These are phyloP conservation scores for Ascochyta pisi DNA, from an alignment of 2,329 filamentous ascomycete species.

Conservation along the genomic window DNA sequence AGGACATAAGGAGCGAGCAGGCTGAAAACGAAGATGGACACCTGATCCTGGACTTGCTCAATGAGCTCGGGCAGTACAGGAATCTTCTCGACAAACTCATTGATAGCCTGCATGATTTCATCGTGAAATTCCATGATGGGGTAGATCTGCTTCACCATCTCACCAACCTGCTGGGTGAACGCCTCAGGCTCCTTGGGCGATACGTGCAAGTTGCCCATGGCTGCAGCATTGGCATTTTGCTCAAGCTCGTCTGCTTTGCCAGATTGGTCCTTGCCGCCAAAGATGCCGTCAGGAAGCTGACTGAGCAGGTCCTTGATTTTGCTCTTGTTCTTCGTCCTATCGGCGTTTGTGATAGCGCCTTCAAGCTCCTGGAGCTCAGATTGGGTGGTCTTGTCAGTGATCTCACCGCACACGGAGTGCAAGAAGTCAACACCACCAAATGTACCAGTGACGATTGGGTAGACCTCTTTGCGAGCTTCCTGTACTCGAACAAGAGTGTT, in stretches of 20 bases:
- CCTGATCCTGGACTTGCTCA: slow-evolving; percentile 84
- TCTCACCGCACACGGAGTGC: slow-evolving; percentile 79
- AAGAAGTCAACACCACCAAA: slow-evolving; percentile 96
- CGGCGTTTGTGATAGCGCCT: slow-evolving; percentile 72
- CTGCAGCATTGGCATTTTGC: slow-evolving; percentile 73
- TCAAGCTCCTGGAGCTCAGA: slow-evolving; percentile 90
- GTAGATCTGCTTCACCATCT: slow-evolving; percentile 80
- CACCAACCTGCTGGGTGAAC: slow-evolving; percentile 77
- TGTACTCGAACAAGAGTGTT: slow-evolving; percentile 73
- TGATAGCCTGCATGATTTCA: slow-evolving; percentile 80
- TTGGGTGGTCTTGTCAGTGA: slow-evolving; percentile 89
- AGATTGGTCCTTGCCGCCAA: slow-evolving; percentile 77
- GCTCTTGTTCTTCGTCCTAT: slow-evolving; percentile 72
- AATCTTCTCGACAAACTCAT: slow-evolving; percentile 80
- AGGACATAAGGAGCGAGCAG: slow-evolving; percentile 87
- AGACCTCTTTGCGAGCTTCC: slow-evolving; percentile 72
- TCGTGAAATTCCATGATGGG: slow-evolving; percentile 92
- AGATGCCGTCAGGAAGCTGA: slow-evolving; percentile 81
- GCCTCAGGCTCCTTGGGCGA: slow-evolving; percentile 83
- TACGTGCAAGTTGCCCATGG: slow-evolving; percentile 76
- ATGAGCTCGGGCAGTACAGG: slow-evolving; percentile 84
- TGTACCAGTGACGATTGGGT: slow-evolving; percentile 86
- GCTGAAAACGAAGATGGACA: slow-evolving; percentile 90
- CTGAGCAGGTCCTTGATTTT: slow-evolving; percentile 79
- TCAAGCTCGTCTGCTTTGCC: slow-evolving; percentile 81